phyloP scores from a whole-genome alignment of 768 basidiomycete genomes.

The Tulasnella sp. region DNA sequence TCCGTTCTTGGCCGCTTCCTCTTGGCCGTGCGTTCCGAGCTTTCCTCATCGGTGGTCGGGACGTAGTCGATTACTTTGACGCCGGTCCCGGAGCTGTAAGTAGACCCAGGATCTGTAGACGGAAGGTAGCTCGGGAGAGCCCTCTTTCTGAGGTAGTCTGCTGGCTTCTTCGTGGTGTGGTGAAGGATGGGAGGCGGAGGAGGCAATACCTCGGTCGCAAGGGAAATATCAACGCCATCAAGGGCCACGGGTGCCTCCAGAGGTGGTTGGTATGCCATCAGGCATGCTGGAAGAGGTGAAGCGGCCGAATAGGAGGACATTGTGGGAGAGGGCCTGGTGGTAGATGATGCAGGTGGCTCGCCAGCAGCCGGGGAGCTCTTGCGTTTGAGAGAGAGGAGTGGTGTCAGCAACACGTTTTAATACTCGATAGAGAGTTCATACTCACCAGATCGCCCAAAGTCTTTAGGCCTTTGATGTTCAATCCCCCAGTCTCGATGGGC shows the following conservation, averaged over 20 bases:
- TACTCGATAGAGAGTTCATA: background rate
- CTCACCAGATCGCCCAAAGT: background rate
- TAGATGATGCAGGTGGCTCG: background rate
- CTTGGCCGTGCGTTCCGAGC: conserved; percentile 41
- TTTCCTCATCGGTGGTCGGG: conserved; percentile 27
- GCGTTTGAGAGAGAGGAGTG: background rate
- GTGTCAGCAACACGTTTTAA: background rate
- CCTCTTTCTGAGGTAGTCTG: conserved; percentile 36
- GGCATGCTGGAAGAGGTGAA: conserved; percentile 4
- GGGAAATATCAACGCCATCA: conserved; percentile 42
- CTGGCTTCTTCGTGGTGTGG: conserved; percentile 60
- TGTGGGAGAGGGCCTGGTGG: background rate
- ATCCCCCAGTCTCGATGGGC: background rate
- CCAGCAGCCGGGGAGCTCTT: background rate
- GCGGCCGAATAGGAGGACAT: conserved; percentile 4
- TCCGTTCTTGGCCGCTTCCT: conserved; percentile 17
- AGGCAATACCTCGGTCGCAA: conserved; percentile 85
- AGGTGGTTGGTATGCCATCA: conserved; percentile 10
- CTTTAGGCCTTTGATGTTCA: background rate
- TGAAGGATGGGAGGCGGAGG: conserved; percentile 70
- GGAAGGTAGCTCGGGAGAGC: conserved; percentile 72
- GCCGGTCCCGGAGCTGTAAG: conserved; percentile 34
- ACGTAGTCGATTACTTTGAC: conserved; percentile 9
- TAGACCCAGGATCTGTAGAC: conserved; percentile 75
- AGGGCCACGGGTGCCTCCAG: conserved; percentile 13